A percentile compares a stretch with the other conserved stretches of the same genome.
Evolutionary conservation across 768 basidiomycete genomes (phyloP).

Genomic region (Kwoniella botswanensis): DNA sequence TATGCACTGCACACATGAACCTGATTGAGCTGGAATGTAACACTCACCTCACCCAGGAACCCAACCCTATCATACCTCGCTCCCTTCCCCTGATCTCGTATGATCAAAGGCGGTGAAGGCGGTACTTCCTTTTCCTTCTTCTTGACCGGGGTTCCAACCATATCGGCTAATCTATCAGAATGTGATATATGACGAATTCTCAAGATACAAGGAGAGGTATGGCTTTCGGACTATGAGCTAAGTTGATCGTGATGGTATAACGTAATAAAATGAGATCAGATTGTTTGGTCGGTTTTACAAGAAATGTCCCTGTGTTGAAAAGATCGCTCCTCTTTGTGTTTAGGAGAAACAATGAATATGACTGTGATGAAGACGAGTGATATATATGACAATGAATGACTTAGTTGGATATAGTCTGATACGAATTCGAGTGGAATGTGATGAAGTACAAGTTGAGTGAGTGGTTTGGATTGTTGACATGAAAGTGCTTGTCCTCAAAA

Average conservation of each 20-base stretch:
- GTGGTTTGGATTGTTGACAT: constrained; percentile 5
- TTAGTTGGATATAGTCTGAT: background rate
- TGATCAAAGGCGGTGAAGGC: constrained; percentile 44
- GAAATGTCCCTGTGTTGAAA: background rate
- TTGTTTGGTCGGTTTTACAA: background rate
- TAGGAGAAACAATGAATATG: background rate
- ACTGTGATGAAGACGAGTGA: background rate
- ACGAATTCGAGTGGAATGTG: background rate
- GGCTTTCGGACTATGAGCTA: no score
- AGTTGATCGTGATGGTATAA: background rate
- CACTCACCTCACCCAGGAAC: constrained; percentile 84
- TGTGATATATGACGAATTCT: no score
- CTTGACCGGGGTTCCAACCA: constrained; percentile 8
- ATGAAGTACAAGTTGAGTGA: background rate
- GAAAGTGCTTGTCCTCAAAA: constrained; percentile 3
- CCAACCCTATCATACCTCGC: constrained; percentile 71
- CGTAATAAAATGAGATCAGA: background rate
- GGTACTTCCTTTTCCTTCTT: constrained; percentile 46
- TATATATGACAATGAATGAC: background rate
- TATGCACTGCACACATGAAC: no score
- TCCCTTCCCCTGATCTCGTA: constrained; percentile 41
- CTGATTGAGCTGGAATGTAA: no score
- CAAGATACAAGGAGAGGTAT: no score
- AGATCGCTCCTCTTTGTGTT: no score
- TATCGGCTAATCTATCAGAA: background rate